A percentile compares a stretch with the other conserved stretches of the same genome.
Evolutionary conservation across 1,284 basidiomycete genomes (phyloP).

Genomic region (Boletus smithii): DNA sequence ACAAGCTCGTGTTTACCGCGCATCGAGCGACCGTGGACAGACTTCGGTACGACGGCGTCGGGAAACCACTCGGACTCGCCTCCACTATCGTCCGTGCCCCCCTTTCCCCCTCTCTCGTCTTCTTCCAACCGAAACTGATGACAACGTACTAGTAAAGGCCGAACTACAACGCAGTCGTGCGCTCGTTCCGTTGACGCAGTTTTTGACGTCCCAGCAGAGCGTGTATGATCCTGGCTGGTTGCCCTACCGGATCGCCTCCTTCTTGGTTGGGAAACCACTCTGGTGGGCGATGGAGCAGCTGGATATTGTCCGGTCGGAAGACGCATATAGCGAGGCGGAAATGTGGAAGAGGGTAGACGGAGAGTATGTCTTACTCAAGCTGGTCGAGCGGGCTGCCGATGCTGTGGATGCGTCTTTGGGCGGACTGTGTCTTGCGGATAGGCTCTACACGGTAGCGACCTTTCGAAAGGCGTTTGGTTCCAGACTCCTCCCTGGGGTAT

Average conservation of each 20-base stretch:
- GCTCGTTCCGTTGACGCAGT: conserved; percentile 55
- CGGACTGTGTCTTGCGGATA: conserved; percentile 55
- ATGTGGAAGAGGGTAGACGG: conserved; percentile 67
- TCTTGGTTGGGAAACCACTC: conserved; percentile 72
- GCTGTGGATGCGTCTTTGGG: conserved; percentile 53
- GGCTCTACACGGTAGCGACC: conserved; percentile 58
- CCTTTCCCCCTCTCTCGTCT: not conserved
- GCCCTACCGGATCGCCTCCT: conserved; percentile 64
- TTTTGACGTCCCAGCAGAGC: conserved; percentile 56
- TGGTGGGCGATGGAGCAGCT: conserved; percentile 85
- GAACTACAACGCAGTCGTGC: conserved; percentile 51
- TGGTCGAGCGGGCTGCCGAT: conserved; percentile 67
- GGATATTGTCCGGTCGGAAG: conserved; percentile 64
- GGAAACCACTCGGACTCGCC: conserved; percentile 79
- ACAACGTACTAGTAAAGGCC: conserved; percentile 50
- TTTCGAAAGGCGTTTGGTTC: conserved; percentile 62
- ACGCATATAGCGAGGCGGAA: conserved; percentile 52
- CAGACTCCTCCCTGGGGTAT: conserved; percentile 42
- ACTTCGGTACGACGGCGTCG: conserved; percentile 64
- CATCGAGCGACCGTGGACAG: conserved; percentile 57
- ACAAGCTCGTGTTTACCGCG: conserved; percentile 65
- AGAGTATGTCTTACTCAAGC: conserved; percentile 69
- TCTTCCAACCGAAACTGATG: conserved; percentile 21
- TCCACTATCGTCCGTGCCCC: conserved; percentile 64
- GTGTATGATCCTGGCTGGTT: conserved; percentile 70